Evolutionary conservation across 2,329 filamentous ascomycete species (phyloP).

Genomic region (Aspergillus costaricaensis): DNA sequence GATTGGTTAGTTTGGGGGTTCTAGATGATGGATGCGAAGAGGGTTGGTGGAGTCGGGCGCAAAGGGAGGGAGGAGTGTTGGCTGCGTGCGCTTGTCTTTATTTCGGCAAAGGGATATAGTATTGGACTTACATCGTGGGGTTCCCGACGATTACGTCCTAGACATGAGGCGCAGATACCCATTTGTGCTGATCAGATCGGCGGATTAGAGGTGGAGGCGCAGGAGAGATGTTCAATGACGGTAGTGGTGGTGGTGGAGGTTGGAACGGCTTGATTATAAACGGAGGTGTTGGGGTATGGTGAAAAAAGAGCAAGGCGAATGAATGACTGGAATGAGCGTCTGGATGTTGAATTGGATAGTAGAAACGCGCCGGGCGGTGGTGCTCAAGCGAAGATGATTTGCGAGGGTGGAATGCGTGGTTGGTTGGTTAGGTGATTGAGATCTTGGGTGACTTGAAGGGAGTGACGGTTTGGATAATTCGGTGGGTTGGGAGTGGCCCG

Average conservation of each 20-base stretch:
- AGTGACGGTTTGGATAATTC: background rate
- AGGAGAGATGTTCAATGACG: constrained; percentile 15
- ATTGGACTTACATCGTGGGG: constrained; percentile 37
- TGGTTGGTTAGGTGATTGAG: background rate
- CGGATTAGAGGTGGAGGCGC: constrained; percentile 7
- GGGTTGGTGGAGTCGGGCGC: background rate
- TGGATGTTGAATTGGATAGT: background rate
- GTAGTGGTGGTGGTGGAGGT: constrained; percentile 1
- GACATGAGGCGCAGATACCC: constrained; percentile 49
- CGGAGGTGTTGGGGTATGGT: background rate
- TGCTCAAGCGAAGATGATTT: constrained; percentile 7
- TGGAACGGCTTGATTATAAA: background rate
- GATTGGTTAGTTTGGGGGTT: background rate
- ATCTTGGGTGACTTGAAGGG: constrained; percentile 4
- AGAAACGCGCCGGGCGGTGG: constrained; percentile 1
- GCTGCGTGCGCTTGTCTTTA: background rate
- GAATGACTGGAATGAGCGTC: constrained; percentile 1
- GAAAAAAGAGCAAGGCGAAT: background rate
- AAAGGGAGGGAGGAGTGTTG: background rate
- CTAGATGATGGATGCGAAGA: background rate
- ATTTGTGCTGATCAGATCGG: constrained; percentile 32
- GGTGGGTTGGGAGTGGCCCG: constrained; percentile 15
- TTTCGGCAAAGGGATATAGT: constrained; percentile 9
- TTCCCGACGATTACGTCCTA: constrained; percentile 41
- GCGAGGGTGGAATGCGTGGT: background rate